Percentiles rank a stretch among this genome's conserved stretches.
These are phyloP conservation scores for Dysphania ambrosioides DNA, from an alignment of 148 eudicot genomes.

Conservation along the genomic window DNA sequence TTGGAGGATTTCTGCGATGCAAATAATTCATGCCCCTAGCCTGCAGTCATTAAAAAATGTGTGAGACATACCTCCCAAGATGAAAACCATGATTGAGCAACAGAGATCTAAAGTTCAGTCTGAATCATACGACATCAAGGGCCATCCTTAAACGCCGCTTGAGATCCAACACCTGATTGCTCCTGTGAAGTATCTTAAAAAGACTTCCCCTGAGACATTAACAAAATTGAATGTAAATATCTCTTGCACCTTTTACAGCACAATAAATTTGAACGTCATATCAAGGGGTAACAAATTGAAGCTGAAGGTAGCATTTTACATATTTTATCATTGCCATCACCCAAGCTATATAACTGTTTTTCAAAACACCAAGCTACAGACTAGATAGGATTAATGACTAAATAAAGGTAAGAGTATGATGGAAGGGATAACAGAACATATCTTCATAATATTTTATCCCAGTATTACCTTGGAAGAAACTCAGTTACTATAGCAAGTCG, in stretches of 20 bases:
- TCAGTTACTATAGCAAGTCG: constrained; percentile 81
- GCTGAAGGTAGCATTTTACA: neutral
- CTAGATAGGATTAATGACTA: neutral
- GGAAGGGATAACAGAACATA: neutral
- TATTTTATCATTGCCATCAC: neutral
- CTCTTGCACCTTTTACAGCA: neutral
- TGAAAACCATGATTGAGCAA: neutral
- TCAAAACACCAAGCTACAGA: neutral
- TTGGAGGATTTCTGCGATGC: constrained; percentile 88
- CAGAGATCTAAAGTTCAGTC: neutral
- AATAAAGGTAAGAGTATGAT: neutral
- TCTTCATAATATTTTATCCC: neutral
- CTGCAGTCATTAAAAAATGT: constrained; percentile 34
- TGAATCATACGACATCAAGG: constrained; percentile 68
- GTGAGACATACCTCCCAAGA: neutral
- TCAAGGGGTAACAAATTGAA: neutral
- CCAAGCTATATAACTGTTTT: neutral
- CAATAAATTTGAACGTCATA: neutral
- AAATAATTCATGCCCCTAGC: constrained; percentile 91
- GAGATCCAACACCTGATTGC: constrained; percentile 58
- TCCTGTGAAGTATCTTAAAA: constrained; percentile 69
- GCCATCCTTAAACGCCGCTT: constrained; percentile 74
- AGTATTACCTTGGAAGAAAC: constrained; percentile 63
- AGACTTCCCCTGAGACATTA: constrained; percentile 69
- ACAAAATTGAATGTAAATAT: neutral